Percentiles rank a stretch among this genome's conserved stretches.
Evolutionary conservation across 139 green algal species (phyloP).

Genomic region (Volvox reticuliferus): DNA sequence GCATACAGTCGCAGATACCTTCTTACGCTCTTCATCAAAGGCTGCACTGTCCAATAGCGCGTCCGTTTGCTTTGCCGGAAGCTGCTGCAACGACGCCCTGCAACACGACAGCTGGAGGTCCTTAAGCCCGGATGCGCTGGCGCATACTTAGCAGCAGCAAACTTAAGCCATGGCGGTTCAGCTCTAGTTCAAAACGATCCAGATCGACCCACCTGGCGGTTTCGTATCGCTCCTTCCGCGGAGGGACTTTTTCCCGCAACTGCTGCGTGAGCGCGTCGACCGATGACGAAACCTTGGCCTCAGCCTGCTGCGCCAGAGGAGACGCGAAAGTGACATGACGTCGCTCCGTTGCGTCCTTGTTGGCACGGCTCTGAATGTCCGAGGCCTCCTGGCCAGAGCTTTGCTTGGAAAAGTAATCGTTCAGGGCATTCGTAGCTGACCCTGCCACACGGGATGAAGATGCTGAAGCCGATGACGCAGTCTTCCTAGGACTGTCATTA

Average conservation of each 20-base stretch:
- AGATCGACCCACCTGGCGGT: not conserved
- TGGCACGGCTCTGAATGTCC: not conserved
- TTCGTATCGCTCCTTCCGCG: not conserved
- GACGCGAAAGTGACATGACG: constrained; percentile 13
- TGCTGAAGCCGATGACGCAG: not conserved
- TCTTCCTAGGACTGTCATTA: constrained; percentile 4
- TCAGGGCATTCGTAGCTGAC: constrained; percentile 16
- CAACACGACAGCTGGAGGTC: not conserved
- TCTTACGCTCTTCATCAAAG: constrained; percentile 10
- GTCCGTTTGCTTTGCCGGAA: not conserved
- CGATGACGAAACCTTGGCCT: not conserved
- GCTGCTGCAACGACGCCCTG: not conserved
- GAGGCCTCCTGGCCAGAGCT: not conserved
- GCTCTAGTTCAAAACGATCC: no score
- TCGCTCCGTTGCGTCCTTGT: not conserved
- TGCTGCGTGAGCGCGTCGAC: not conserved
- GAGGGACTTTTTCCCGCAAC: not conserved
- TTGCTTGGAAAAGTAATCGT: constrained; percentile 2
- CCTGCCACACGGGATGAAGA: not conserved
- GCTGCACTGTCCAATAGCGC: not conserved
- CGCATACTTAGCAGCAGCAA: not conserved
- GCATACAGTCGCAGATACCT: not conserved
- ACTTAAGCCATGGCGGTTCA: not conserved
- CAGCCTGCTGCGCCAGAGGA: not conserved
- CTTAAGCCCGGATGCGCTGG: not conserved